Evolutionary conservation across 805 yeast species (phyloP).

Genomic region (Yarrowia phangngaensis): DNA sequence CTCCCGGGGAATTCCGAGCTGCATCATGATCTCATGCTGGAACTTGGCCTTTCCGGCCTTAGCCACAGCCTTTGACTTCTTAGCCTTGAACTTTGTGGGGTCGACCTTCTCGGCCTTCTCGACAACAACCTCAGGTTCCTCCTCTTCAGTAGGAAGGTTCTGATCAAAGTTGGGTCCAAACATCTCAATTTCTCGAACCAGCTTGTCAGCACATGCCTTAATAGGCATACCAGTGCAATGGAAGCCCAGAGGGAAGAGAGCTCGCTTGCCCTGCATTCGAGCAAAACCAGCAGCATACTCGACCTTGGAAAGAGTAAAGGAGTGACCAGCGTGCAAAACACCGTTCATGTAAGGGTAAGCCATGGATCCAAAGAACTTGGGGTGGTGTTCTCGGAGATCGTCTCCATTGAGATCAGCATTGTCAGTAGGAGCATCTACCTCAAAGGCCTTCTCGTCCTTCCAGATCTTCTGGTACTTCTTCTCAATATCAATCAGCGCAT

Average conservation of each 20-base stretch:
- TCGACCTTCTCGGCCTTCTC: constrained; percentile 55
- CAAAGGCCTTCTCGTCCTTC: constrained; percentile 82
- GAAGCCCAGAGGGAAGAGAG: constrained; percentile 93
- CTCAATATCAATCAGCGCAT: constrained; percentile 83
- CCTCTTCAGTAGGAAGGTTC: constrained; percentile 46
- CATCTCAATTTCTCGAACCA: constrained; percentile 84
- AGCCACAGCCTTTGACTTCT: constrained; percentile 89
- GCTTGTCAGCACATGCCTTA: constrained; percentile 88
- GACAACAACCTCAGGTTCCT: constrained; percentile 33
- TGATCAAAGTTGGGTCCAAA: constrained; percentile 74
- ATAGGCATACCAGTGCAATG: constrained; percentile 99
- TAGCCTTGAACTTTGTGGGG: constrained; percentile 85
- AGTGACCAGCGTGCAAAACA: constrained; percentile 95
- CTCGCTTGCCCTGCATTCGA: constrained; percentile 89
- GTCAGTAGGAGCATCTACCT: constrained; percentile 78
- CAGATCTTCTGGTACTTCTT: constrained; percentile 81
- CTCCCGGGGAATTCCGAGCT: constrained; percentile 78
- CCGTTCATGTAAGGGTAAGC: constrained; percentile 99
- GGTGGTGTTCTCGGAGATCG: constrained; percentile 70
- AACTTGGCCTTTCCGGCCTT: constrained; percentile 91
- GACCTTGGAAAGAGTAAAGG: constrained; percentile 88
- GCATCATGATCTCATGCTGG: constrained; percentile 95
- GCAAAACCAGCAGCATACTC: constrained; percentile 92
- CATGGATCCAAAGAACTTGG: constrained; percentile 89
- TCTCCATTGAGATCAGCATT: constrained; percentile 64